Evolutionary conservation across 257 asterid species (phyloP), one percentile per base, ranked within the genome.

Genomic region (Perilla frutescens): DNA sequence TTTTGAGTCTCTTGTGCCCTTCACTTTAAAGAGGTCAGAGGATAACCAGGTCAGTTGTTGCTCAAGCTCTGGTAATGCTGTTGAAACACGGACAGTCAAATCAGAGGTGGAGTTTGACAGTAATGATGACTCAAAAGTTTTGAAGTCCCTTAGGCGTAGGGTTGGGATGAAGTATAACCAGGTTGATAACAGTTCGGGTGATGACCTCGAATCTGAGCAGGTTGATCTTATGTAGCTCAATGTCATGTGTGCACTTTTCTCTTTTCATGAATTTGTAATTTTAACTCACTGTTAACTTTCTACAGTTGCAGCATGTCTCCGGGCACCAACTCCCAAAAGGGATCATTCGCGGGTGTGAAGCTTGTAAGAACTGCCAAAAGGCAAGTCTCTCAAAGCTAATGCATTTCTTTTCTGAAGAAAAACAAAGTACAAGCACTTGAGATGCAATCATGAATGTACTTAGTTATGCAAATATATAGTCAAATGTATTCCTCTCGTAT

Each of bases 331-430:
- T 94, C 58, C 91, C 96, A 1, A 90, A 87, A 85, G 97, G 97
- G 76, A 91, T 88, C 68, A 73, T 84, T 77, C 96, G 97, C 73
- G 98, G 98, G 63, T 91, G 98, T 79, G 88, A 87, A 82, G 80
- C 77, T 53, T 91, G 97, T 84, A 82, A 64, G 78, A 85, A 76
- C 84, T 91, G 98, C 85, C 97, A 90, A 79, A 91, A 85, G 97
- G 99, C 84, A 71, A 80, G 85, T 84, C 37, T 62, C 50, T 49
- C 65, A 44, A 26, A 43, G 43, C 31, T 43, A 4, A 39, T 44
- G 11, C 8, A 8, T 20, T 68, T 58, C 63, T 14, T 20, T 10
- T 29, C 26, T 14, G 41, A 34, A 74, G 72, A 20, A 40, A 55
- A 57, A 49, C 41, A 5, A 61, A 76, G 29, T 20, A 39, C 73